A percentile compares a stretch with the other conserved stretches of the same genome.
Conservation (phyloP, 2,329 filamentous ascomycete genomes). For the Tolypocladium guangdongense region DNA sequence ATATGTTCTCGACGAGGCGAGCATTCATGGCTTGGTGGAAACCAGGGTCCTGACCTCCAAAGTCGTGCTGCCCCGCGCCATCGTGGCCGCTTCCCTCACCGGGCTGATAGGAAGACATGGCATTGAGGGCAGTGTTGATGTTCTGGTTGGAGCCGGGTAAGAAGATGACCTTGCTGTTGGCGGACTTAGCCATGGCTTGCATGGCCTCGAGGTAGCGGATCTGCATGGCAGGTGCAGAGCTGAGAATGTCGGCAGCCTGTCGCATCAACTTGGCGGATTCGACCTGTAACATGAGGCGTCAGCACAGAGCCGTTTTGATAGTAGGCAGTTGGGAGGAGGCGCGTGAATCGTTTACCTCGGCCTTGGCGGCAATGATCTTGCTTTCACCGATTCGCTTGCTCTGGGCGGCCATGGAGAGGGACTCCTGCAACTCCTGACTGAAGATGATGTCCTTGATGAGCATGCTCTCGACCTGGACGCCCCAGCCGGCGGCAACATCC, state of each 20-base stretch:
- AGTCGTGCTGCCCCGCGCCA: slow-evolving; percentile 32
- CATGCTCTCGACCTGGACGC: slow-evolving; percentile 95
- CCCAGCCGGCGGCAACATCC: slow-evolving; percentile 87
- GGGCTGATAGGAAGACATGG: slow-evolving; percentile 26
- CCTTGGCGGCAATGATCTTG: slow-evolving; percentile 95
- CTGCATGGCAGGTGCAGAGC: slow-evolving; percentile 91
- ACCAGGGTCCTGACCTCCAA: slow-evolving; percentile 42
- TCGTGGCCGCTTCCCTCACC: slow-evolving; percentile 28
- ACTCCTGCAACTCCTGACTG: slow-evolving; percentile 89
- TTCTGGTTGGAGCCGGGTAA: slow-evolving; percentile 53
- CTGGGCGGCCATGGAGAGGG: slow-evolving; percentile 95
- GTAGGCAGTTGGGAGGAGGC: background rate
- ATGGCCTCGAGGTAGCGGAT: slow-evolving; percentile 97
- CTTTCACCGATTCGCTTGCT: slow-evolving; percentile 96
- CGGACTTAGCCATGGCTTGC: slow-evolving; percentile 95
- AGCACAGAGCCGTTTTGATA: background rate
- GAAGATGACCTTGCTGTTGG: slow-evolving; percentile 84
- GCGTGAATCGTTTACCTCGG: slow-evolving; percentile 46
- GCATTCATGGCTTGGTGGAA: slow-evolving; percentile 78
- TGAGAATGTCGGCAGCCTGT: slow-evolving; percentile 87
- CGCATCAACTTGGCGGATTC: slow-evolving; percentile 91
- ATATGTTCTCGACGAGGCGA: slow-evolving; percentile 78
- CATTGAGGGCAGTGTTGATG: slow-evolving; percentile 33
- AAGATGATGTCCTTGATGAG: slow-evolving; percentile 99
- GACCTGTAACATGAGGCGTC: slow-evolving; percentile 35